phyloP scores from a whole-genome alignment of 371 early-diverging fungal genomes.

The Mortierella sp. region DNA sequence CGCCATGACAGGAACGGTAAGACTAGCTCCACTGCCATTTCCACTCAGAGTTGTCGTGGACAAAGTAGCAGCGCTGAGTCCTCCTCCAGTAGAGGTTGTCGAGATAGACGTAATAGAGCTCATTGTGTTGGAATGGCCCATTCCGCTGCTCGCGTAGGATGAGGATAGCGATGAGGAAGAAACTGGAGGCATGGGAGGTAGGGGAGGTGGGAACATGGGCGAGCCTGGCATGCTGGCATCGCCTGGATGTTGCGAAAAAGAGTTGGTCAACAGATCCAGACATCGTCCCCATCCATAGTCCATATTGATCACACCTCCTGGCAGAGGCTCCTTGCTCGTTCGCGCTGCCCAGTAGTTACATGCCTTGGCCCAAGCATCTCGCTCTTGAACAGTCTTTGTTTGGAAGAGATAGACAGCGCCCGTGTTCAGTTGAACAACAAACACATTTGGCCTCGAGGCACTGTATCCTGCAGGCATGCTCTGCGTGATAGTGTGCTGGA shows the following conservation, averaged over 20 bases:
- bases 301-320: conserved; percentile 83
- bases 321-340: conserved; percentile 84
- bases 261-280: conserved; percentile 46
- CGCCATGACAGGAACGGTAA: too few species aligned
- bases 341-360: conserved; percentile 95
- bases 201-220: not conserved
- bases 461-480: conserved; percentile 87
- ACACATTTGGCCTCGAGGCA: conserved; percentile 75
- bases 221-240: not conserved
- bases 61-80: too few species aligned
- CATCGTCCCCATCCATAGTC: conserved; percentile 91
- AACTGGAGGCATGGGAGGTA: conserved; percentile 2
- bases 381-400: conserved; percentile 65
- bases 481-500: conserved; percentile 81
- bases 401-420: conserved; percentile 88
- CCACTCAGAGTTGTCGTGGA: too few species aligned
- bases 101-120: conserved; percentile 6
- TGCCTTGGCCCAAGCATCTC: conserved; percentile 81
- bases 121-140: conserved; percentile 8
- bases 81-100: too few species aligned
- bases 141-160: not conserved
- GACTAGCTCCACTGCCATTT: too few species aligned
- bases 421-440: conserved; percentile 81
- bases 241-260: not conserved
- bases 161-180: not conserved